A percentile compares a stretch with the other conserved stretches of the same genome.
These are phyloP conservation scores for Boletus reticulatus DNA, from an alignment of 768 basidiomycete genomes.

Conservation along the genomic window DNA sequence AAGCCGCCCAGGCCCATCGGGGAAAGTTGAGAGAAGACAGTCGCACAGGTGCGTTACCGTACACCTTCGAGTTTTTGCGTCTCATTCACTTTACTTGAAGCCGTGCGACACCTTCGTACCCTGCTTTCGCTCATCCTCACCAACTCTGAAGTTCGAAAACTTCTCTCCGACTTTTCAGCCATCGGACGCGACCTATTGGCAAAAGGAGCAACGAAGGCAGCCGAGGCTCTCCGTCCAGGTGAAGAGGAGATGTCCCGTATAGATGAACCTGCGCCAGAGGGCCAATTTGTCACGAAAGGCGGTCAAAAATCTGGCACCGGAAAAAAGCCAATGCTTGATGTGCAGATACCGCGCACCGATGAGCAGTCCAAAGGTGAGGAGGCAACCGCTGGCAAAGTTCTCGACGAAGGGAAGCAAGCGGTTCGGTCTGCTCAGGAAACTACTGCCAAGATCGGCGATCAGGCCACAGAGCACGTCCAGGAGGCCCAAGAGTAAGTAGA, in stretches of 20 bases:
- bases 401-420: conserved; percentile 15
- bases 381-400: conserved; percentile 25
- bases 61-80: neutral
- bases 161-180: conserved; percentile 72
- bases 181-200: conserved; percentile 85
- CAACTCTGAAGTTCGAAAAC: conserved; percentile 91
- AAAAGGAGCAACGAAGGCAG: conserved; percentile 67
- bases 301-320: conserved; percentile 41
- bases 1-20: conserved; percentile 48
- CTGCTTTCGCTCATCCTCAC: conserved; percentile 84
- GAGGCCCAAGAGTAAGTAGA: conserved; percentile 15
- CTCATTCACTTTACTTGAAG: conserved; percentile 38
- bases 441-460: neutral
- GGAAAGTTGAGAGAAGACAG: conserved; percentile 57
- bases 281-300: conserved; percentile 57
- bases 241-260: conserved; percentile 60
- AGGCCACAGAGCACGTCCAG: conserved; percentile 8
- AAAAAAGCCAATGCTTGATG: conserved; percentile 48
- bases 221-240: conserved; percentile 63
- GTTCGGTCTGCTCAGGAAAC: conserved; percentile 13
- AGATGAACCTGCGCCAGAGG: conserved; percentile 66
- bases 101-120: conserved; percentile 83
- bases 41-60: conserved; percentile 48
- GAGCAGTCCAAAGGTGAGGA: conserved; percentile 46
- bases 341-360: conserved; percentile 46